Conservation (phyloP, 805 yeast genomes). For the Candida germanica region DNA sequence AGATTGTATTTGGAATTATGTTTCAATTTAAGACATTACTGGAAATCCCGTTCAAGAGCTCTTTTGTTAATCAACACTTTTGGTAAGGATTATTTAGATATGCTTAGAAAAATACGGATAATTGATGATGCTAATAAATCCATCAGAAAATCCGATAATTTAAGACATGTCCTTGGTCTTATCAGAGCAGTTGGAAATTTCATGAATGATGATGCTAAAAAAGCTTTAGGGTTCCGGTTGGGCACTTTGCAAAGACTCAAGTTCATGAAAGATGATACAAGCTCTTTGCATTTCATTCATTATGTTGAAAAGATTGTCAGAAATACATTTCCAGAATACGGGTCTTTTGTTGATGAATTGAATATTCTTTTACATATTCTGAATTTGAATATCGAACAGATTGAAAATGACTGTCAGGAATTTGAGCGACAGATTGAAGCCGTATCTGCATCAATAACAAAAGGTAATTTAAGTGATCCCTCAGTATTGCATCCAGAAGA, state of each 20-base stretch:
- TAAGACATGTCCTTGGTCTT: conserved; percentile 73
- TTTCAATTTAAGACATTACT: conserved; percentile 80
- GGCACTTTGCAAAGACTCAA: conserved; percentile 86
- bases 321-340: conserved; percentile 74
- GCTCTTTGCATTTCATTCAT: conserved; percentile 85
- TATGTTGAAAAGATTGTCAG: conserved; percentile 90
- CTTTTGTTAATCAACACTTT: conserved; percentile 64
- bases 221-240: conserved; percentile 88
- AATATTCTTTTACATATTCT: conserved; percentile 56
- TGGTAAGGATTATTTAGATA: conserved; percentile 74
- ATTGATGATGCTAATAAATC: conserved; percentile 73
- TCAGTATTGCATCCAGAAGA: conserved; percentile 81
- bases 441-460: conserved; percentile 68
- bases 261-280: conserved; percentile 85
- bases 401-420: conserved; percentile 67
- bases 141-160: conserved; percentile 60
- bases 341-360: conserved; percentile 72
- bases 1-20: conserved; percentile 78
- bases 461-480: conserved; percentile 84
- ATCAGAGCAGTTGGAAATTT: conserved; percentile 91
- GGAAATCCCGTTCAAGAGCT: conserved; percentile 91
- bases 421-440: conserved; percentile 61
- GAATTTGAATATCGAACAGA: conserved; percentile 78
- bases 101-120: conserved; percentile 60
- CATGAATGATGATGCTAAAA: conserved; percentile 91